These are phyloP conservation scores for Trematosphaeria pertusa DNA, from an alignment of 2,329 filamentous ascomycete genomes.

Conservation along the genomic window DNA sequence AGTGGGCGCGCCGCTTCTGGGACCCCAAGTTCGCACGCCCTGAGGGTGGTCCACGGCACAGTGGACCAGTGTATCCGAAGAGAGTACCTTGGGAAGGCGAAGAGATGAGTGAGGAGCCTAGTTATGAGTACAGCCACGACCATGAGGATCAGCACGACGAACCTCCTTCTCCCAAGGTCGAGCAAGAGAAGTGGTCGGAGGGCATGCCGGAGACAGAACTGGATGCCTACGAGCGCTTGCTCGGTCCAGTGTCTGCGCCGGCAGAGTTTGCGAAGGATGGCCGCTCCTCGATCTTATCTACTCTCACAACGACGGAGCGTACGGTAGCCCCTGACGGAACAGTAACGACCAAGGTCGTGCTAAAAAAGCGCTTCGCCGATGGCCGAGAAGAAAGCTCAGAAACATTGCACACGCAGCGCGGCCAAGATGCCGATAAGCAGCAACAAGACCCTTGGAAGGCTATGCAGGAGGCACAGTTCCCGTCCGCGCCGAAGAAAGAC, in stretches of 20 bases:
- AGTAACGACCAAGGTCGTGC: constrained; percentile 62
- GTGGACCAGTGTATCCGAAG: constrained; percentile 16
- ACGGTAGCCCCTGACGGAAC: constrained; percentile 63
- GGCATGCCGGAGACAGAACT: constrained; percentile 53
- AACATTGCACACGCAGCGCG: constrained; percentile 55
- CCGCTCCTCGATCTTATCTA: constrained; percentile 57
- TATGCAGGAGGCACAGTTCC: constrained; percentile 15
- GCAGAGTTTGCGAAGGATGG: constrained; percentile 18
- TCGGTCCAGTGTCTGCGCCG: constrained; percentile 39
- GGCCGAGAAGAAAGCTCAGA: constrained; percentile 66
- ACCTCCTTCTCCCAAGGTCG: constrained; percentile 35
- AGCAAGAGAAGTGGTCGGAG: constrained; percentile 15
- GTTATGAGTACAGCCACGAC: constrained; percentile 42
- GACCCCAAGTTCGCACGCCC: background rate
- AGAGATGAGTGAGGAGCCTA: constrained; percentile 34
- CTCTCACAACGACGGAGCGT: constrained; percentile 64
- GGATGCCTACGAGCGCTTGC: constrained; percentile 60
- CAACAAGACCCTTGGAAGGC: constrained; percentile 19
- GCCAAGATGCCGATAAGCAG: constrained; percentile 23
- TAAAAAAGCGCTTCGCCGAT: constrained; percentile 66
- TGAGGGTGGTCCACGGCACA: background rate
- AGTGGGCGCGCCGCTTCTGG: constrained; percentile 21
- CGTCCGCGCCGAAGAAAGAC: constrained; percentile 5
- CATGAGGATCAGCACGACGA: constrained; percentile 45
- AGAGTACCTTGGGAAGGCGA: constrained; percentile 21